Base-by-base conservation (phyloP, 768 basidiomycete genomes). In the Trametes gibbosa region DNA sequence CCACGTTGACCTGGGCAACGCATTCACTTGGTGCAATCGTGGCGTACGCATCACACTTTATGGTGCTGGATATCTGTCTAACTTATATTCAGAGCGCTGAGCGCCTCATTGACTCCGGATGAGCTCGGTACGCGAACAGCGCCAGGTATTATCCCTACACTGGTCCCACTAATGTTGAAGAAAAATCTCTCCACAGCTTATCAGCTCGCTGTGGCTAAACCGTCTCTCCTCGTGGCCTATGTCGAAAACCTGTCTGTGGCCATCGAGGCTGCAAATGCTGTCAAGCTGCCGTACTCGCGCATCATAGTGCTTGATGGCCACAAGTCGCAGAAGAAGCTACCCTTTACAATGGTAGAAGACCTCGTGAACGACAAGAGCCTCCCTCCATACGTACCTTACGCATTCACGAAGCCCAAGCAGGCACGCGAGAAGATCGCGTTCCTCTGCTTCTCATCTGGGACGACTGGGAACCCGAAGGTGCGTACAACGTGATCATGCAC, bases 181-280 rank as follows among this genome's bases (percentile, higher is more conserved):
- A n/a, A n/a, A 50, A 2, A 32, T 10, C 3, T 19, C 35, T 21
- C 32, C 41, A 16, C 39, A 63, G 62, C 47, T 9, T 67, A 74
- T 55, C 73, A 74, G 51, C 62, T 74, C 17, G 47, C 65, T 2
- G 58, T 64, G 9, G 62, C 69, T 0, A 65, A 62, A 21, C 65
- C 72, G 0, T 56, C 43, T 3, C 32, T 69, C 19, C 53, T 72
- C 14, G 47, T 74, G 17, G 52, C 67, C 6, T 63, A 69, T 46
- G 53, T 68, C n/a, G 56, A 49, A 14, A 63, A 63, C 27, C 56
- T 70, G 13, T 37, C 66, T 8, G 40, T 47, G 5, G 68, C 69
- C 4, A 32, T 63, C n/a, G 60, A 61, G 29, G 69, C 68, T 10
- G 68, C 66, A 7, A 60, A 62, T 0, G 39, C 34, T 4, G 45